A percentile compares a stretch with the other conserved stretches of the same genome.
Evolutionary conservation across 306 rosid species (phyloP).

Genomic region (Styphnolobium japonicum): DNA sequence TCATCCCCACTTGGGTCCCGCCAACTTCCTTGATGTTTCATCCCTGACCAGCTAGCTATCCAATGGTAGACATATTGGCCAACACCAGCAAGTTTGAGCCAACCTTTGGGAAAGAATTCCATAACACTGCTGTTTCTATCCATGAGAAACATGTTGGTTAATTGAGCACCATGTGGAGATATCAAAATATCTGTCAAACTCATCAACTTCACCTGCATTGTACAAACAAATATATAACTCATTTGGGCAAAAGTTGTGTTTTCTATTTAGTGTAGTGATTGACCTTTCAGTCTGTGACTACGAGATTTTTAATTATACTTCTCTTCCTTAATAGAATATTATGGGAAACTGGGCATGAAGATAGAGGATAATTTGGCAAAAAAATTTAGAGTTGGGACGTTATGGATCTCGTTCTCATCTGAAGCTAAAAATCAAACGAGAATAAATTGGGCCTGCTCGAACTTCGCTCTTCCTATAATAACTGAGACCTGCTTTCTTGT

Average conservation of each 20-base stretch:
- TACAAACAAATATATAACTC: not conserved
- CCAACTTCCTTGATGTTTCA: slow-evolving; percentile 63
- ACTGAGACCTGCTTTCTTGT: no score
- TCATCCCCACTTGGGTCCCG: slow-evolving; percentile 51
- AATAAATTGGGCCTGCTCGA: no score
- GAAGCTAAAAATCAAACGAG: no score
- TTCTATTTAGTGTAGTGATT: not conserved
- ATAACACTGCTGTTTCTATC: slow-evolving; percentile 69
- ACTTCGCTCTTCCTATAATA: no score
- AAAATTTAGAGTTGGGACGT: no score
- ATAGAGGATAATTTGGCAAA: not conserved
- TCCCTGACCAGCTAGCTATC: slow-evolving; percentile 75
- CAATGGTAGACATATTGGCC: slow-evolving; percentile 65
- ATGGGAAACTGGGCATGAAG: not conserved
- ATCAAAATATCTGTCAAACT: slow-evolving; percentile 56
- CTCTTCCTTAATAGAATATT: not conserved
- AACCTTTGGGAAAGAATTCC: slow-evolving; percentile 72
- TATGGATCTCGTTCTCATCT: no score
- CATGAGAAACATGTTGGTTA: slow-evolving; percentile 66
- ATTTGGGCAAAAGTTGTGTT: not conserved
- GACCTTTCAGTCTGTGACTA: no score
- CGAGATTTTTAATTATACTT: no score
- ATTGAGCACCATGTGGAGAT: slow-evolving; percentile 70
- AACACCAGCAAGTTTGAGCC: slow-evolving; percentile 67
- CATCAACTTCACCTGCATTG: slow-evolving; percentile 55